Conservation (phyloP, 495 filamentous ascomycete genomes). For the Pseudoneurospora amorphoporcata region DNA sequence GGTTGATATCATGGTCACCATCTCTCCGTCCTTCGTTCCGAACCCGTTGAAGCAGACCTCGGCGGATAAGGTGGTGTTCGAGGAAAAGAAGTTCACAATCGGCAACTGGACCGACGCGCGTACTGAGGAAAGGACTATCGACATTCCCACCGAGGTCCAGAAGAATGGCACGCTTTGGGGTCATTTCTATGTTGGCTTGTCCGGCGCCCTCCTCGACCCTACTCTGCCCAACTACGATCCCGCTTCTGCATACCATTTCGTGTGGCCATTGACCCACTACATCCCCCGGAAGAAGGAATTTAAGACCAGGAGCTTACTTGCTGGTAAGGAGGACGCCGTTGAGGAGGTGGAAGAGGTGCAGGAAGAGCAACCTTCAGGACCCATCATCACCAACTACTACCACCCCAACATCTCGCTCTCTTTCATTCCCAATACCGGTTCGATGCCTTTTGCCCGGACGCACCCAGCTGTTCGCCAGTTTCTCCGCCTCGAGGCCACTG, state of each 20-base stretch:
- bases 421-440: conserved; percentile 71
- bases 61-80: conserved; percentile 51
- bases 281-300: conserved; percentile 80
- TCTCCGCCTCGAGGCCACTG: conserved; percentile 60
- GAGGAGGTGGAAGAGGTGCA: conserved; percentile 36
- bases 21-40: conserved; percentile 62
- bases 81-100: conserved; percentile 73
- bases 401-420: conserved; percentile 91
- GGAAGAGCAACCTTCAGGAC: conserved; percentile 44
- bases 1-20: conserved; percentile 76
- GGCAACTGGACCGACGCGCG: conserved; percentile 74
- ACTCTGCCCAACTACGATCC: conserved; percentile 57
- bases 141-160: conserved; percentile 70
- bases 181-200: conserved; percentile 77
- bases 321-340: conserved; percentile 39
- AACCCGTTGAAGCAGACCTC: conserved; percentile 52
- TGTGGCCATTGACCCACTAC: conserved; percentile 78
- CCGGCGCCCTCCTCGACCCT: conserved; percentile 68
- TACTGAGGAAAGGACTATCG: conserved; percentile 64
- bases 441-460: conserved; percentile 50
- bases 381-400: conserved; percentile 74
- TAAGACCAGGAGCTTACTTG: conserved; percentile 85
- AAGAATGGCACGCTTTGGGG: conserved; percentile 90
- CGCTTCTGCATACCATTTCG: conserved; percentile 67
- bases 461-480: conserved; percentile 69